Base-by-base conservation (phyloP, 2,329 filamentous ascomycete genomes). In the Ilyonectria mors-panacis region DNA sequence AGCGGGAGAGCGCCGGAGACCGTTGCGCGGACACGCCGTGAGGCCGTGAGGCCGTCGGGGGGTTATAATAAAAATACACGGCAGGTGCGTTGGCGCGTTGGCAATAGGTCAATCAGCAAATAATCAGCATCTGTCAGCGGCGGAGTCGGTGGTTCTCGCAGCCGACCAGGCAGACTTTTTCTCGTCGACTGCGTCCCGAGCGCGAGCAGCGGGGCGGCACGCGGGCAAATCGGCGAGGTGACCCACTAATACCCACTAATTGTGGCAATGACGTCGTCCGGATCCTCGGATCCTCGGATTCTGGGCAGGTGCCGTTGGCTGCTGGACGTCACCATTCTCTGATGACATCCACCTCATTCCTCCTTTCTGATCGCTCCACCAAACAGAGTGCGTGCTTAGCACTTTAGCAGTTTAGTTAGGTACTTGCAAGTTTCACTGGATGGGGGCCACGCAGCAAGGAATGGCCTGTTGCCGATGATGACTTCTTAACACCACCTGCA, bases 331-430 rank as follows among this genome's bases (percentile, higher is more conserved):
- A 53, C 30, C 50, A 53, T 35, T 30, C 17, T 1, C 17, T 21
- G 50, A 35, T 53, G 48, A 53, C 48, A 53, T 53, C 48, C 28
- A 53, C 28, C 48, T 21, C 48, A 35, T 53, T 53, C 30, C 28
- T 15, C 12, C 39, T 33, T 26, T 26, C 37, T 51, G n/a, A n/a
- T 51, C 50, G 50, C 50, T 53, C 50, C 50, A 53, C 50, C 28
- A 53, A 53, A 35, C 50, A 53, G 50, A 53, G 28, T 21, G 30
- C 47, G 47, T 50, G 47, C 47, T 28, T 28, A 8, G 15, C 23
- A 28, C 26, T 26, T 26, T n/a, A 8, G 23, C 23, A 17, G 19
- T 17, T 13, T 28, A 48, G 13, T 3, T 21, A 45, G 23, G 44
- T 48, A 28, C 10, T 48, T 15, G 4, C 17, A 23, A n/a, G 47